Conservation (phyloP, 495 filamentous ascomycete genomes). For the Hypomontagnella monticulosa region DNA sequence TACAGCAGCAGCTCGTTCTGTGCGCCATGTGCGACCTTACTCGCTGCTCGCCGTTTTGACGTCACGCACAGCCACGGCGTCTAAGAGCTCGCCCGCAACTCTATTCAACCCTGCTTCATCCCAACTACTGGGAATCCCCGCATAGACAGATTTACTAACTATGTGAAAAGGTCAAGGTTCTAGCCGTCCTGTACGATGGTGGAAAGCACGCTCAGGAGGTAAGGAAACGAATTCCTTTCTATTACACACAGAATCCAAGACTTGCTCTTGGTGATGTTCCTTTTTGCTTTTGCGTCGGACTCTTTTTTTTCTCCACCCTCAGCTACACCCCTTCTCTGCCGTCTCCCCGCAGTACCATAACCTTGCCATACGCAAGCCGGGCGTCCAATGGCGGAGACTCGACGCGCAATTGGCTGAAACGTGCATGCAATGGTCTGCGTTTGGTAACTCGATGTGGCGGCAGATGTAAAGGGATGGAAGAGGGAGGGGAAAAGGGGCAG, state of each 20-base stretch:
- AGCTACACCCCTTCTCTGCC: constrained; percentile 23
- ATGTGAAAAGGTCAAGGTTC: constrained; percentile 67
- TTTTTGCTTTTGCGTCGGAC: neutral
- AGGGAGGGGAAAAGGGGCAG: constrained; percentile 16
- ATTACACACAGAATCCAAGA: constrained; percentile 18
- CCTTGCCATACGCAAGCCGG: constrained; percentile 28
- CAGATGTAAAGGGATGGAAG: constrained; percentile 31
- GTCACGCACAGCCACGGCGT: constrained; percentile 40
- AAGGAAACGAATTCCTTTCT: constrained; percentile 7
- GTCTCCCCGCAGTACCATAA: constrained; percentile 31
- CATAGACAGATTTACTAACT: constrained; percentile 55
- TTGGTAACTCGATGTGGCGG: constrained; percentile 35
- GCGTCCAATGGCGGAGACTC: constrained; percentile 17
- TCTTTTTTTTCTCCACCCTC: constrained; percentile 16
- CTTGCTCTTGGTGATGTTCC: constrained; percentile 3
- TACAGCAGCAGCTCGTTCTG: constrained; percentile 43
- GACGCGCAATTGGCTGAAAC: constrained; percentile 40
- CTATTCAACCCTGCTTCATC: constrained; percentile 5
- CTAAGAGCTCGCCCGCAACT: constrained; percentile 38
- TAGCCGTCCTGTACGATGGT: constrained; percentile 66
- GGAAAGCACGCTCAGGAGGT: constrained; percentile 62
- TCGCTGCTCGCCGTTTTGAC: constrained; percentile 40
- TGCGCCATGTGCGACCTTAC: constrained; percentile 42
- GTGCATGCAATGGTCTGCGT: constrained; percentile 34
- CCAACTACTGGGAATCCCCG: constrained; percentile 25